Base-by-base conservation (phyloP, 2,329 filamentous ascomycete species). In the Scedosporium boydii region DNA sequence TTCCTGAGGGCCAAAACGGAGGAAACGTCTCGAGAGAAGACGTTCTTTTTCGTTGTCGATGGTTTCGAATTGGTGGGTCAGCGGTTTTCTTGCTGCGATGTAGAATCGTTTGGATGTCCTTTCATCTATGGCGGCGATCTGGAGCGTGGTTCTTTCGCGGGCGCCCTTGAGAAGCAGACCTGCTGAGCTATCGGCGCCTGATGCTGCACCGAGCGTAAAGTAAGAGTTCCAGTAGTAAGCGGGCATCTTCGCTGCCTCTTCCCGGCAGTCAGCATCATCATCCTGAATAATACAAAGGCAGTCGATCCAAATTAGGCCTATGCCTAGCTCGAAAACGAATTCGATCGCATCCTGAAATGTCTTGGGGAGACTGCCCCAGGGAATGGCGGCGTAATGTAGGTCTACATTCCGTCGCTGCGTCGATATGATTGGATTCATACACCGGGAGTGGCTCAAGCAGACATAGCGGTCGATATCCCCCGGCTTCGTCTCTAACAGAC, bases 341-440 rank as follows among this genome's bases (percentile, higher is more conserved):
- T 55, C 34, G 16, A 67, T 44, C 4, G 65, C 46, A 16, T 68
- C 65, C 4, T 59, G 58, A 14, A 68, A 67, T 0, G 68, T 65
- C 6, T 42, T 56, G 3, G 66, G 63, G 4, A 67, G 63, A 2
- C 21, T n/a, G 3, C 26, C 18, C 63, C 64, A 65, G 0, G 65
- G 65, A 21, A 67, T 67, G n/a, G 62, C 63, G 1, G 18, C 18
- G 10, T 48, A 26, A 42, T 65, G 63, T 16, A 58, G 23, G 2
- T 42, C 38, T 21, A 64, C 18, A 56, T 65, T 67, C 12, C 23
- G 27, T 4, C 27, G 16, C 27, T 48, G 62, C 3, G 65, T 64
- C 3, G 51, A 74, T 41, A 74, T 74, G 21, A 76, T 73, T 63
- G 70, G 73, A 27, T 72, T 70, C 58, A 77, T 71, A 2, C 67